Conservation (phyloP, 768 basidiomycete genomes). For the Chlorophyllum brunneum region DNA sequence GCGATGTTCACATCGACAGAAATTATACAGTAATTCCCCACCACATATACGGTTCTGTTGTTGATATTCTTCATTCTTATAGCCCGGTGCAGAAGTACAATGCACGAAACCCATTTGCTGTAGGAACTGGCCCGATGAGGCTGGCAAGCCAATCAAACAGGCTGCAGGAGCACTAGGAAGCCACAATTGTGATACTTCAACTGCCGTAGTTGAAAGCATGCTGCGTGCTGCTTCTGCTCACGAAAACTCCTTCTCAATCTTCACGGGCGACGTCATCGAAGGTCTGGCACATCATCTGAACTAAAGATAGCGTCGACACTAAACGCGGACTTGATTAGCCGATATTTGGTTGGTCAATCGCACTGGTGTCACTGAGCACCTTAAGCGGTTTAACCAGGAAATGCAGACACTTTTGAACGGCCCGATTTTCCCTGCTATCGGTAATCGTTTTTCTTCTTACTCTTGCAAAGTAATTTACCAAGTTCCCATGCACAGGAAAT, state of each 20-base stretch:
- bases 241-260: slow-evolving; percentile 46
- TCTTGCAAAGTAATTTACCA: neutral
- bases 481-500: slow-evolving; percentile 33
- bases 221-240: slow-evolving; percentile 36
- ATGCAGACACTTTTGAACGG: slow-evolving; percentile 35
- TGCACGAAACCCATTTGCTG: slow-evolving; percentile 67
- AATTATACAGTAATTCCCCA: slow-evolving; percentile 39
- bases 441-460: slow-evolving; percentile 22
- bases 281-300: slow-evolving; percentile 26
- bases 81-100: slow-evolving; percentile 50
- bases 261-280: slow-evolving; percentile 65
- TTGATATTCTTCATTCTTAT: neutral
- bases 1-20: slow-evolving; percentile 61
- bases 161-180: slow-evolving; percentile 50
- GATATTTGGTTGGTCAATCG: neutral
- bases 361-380: slow-evolving; percentile 41
- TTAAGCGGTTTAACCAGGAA: slow-evolving; percentile 43
- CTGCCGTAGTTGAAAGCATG: slow-evolving; percentile 46
- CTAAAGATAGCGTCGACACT: neutral
- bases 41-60: neutral
- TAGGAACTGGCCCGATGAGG: slow-evolving; percentile 41
- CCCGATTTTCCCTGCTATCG: slow-evolving; percentile 48
- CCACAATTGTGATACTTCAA: slow-evolving; percentile 50
- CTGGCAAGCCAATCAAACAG: slow-evolving; percentile 26
- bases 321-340: neutral